phyloP scores from a whole-genome alignment of 2,329 filamentous ascomycete species.

The Blastomyces percursus region DNA sequence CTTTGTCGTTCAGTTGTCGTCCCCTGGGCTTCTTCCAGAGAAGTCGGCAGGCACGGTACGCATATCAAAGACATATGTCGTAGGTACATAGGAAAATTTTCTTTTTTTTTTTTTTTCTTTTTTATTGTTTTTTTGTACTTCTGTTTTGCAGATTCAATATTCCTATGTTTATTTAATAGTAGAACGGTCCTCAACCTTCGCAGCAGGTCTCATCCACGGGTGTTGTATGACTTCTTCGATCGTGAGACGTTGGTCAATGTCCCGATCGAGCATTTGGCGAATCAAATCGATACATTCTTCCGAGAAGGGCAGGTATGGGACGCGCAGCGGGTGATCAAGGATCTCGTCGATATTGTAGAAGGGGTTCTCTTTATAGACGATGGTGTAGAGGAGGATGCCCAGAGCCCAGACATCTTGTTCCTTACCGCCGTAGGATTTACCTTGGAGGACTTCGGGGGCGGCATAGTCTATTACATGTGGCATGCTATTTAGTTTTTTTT shows the following conservation, averaged over 20 bases:
- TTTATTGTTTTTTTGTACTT: too few relatives aligned
- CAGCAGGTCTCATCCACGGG: constrained; percentile 51
- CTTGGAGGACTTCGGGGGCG: constrained; percentile 91
- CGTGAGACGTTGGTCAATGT: constrained; percentile 70
- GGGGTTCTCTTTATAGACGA: constrained; percentile 98
- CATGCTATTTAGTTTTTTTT: neutral
- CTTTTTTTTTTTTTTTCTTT: too few relatives aligned
- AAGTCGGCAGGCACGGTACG: neutral
- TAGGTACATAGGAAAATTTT: neutral
- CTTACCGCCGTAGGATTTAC: constrained; percentile 83
- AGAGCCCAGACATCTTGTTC: constrained; percentile 98
- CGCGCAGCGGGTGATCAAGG: constrained; percentile 87
- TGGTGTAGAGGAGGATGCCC: constrained; percentile 93
- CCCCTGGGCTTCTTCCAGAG: neutral
- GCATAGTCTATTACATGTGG: constrained; percentile 65
- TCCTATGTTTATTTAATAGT: neutral
- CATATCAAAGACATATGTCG: neutral
- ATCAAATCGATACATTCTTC: constrained; percentile 90
- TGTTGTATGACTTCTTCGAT: constrained; percentile 83
- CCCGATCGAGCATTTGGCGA: constrained; percentile 80
- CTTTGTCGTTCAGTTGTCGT: neutral
- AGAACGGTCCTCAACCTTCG: neutral
- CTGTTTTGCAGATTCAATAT: neutral
- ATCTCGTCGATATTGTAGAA: constrained; percentile 99
- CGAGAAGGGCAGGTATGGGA: constrained; percentile 57